Evolutionary conservation across 2,329 filamentous ascomycete species (phyloP).

Genomic region (Penicillium sp.): DNA sequence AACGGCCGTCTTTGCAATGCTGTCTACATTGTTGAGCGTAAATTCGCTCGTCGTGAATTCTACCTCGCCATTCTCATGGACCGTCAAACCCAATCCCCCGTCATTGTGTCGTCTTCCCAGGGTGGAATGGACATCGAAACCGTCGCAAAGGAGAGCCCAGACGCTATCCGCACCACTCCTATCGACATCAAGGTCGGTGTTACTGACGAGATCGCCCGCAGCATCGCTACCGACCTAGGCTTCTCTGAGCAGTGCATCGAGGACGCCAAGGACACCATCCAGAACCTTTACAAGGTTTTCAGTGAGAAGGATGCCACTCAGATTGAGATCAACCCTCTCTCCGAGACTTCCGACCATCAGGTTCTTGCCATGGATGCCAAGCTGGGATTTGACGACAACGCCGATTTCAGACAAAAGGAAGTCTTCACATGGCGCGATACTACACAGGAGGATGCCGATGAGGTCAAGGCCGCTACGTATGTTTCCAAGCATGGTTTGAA

Average conservation of each 20-base stretch:
- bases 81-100: conserved; percentile 80
- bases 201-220: conserved; percentile 88
- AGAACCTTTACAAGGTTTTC: conserved; percentile 99
- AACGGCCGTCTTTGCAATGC: conserved; percentile 90
- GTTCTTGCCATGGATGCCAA: conserved; percentile 99
- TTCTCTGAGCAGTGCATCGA: conserved; percentile 98
- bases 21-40: conserved; percentile 99
- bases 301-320: conserved; percentile 97
- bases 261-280: conserved; percentile 91
- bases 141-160: conserved; percentile 95
- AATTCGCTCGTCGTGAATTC: conserved; percentile 98
- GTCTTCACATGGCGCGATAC: conserved; percentile 91
- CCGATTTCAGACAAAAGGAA: conserved; percentile 96
- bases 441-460: conserved; percentile 92
- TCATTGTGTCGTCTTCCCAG: conserved; percentile 96
- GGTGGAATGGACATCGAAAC: conserved; percentile 99
- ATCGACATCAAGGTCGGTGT: conserved; percentile 94
- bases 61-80: conserved; percentile 99
- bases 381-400: conserved; percentile 98
- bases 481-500: conserved; percentile 15
- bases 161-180: conserved; percentile 89
- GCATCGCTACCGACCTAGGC: conserved; percentile 85
- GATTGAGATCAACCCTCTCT: conserved; percentile 99
- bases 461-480: conserved; percentile 92
- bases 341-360: conserved; percentile 96